Evolutionary conservation across 2,329 filamentous ascomycete species (phyloP).

Genomic region (Claviceps sp.): DNA sequence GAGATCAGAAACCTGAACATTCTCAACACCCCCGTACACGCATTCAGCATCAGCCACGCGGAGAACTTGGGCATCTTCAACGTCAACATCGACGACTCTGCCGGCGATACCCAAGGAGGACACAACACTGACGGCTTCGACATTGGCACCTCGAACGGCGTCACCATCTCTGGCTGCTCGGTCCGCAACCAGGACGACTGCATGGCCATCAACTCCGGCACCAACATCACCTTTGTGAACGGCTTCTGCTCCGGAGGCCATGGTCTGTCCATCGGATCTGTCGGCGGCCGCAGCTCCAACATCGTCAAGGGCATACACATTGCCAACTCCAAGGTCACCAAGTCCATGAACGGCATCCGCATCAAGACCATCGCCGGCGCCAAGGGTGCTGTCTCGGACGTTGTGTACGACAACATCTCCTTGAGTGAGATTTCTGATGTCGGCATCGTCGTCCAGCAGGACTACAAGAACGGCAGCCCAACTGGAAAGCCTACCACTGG

Average conservation of each 20-base stretch:
- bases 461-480: slow-evolving; percentile 35
- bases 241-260: background rate
- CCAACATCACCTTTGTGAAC: background rate
- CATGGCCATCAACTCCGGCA: slow-evolving; percentile 2
- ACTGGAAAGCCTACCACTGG: slow-evolving; percentile 31
- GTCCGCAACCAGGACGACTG: slow-evolving; percentile 4
- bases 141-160: background rate
- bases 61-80: background rate
- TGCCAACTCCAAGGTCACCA: background rate
- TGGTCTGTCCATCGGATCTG: background rate
- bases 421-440: slow-evolving; percentile 24
- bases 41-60: background rate
- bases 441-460: slow-evolving; percentile 26
- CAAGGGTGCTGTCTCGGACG: background rate
- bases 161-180: background rate
- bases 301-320: background rate
- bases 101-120: background rate
- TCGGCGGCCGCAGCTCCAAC: background rate
- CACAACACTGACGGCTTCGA: slow-evolving; percentile 3
- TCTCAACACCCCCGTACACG: background rate
- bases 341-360: background rate
- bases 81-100: slow-evolving; percentile 1
- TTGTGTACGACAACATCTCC: background rate
- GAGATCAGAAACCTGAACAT: background rate
- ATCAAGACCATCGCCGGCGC: background rate